These are phyloP conservation scores for Avena atlantica DNA, from an alignment of 176 grass and related monocot genomes.

Conservation along the genomic window DNA sequence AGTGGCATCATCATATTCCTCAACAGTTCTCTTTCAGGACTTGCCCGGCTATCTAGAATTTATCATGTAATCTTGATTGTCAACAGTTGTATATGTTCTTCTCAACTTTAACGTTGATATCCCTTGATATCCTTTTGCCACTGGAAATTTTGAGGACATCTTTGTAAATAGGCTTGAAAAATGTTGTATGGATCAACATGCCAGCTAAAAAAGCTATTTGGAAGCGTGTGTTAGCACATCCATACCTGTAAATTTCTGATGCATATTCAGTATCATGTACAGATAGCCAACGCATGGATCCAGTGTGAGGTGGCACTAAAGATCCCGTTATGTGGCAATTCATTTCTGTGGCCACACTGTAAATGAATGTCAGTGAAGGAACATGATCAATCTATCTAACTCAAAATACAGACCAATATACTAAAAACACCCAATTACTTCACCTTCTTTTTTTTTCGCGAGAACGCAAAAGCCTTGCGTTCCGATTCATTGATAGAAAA, in stretches of 20 bases:
- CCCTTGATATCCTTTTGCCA: too few species aligned
- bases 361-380: constrained; percentile 30
- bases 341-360: constrained; percentile 76
- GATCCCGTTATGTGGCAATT: constrained; percentile 85
- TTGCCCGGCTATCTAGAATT: constrained; percentile 45
- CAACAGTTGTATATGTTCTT: constrained; percentile 21
- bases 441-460: too few species aligned
- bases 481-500: too few species aligned
- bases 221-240: not conserved
- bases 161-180: not conserved
- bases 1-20: not conserved
- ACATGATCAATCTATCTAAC: constrained; percentile 11
- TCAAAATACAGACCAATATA: constrained; percentile 19
- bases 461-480: too few species aligned
- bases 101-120: not conserved
- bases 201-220: not conserved
- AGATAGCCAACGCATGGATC: constrained; percentile 72
- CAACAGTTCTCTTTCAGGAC: constrained; percentile 40
- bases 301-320: constrained; percentile 64
- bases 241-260: constrained; percentile 53
- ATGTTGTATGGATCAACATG: not conserved
- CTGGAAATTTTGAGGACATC: too few species aligned
- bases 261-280: constrained; percentile 55
- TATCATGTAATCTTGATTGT: not conserved
- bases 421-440: not conserved